Evolutionary conservation across 768 basidiomycete species (phyloP), one percentile per base, ranked within the genome.

Genomic region (Gloeopeniophorella convolvens): DNA sequence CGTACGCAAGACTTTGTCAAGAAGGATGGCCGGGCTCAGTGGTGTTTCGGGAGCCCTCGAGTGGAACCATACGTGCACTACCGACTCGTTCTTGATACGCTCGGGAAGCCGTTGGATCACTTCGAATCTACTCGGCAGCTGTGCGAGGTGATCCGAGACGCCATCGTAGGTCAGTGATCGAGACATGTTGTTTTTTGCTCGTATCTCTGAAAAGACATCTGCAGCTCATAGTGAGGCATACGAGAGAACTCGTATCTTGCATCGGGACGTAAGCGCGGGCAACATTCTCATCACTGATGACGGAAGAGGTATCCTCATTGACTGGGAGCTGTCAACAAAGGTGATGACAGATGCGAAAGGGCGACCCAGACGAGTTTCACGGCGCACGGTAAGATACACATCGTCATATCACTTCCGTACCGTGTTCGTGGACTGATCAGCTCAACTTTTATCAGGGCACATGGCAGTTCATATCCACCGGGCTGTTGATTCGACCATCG

Each of bases 381-480:
- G 23, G n/a, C n/a, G n/a, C n/a, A 49, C 40, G 23, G 48, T 49
- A 21, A 5, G 30, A 3, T 18, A n/a, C 28, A 20, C n/a, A n/a
- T 1, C 35, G 4, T 26, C 15, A 21, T n/a, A 21, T 21, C 10
- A 4, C 16, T 47, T 5, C 6, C 26, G 12, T 5, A 21, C 6
- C 5, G n/a, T 13, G 4, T 5, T 11, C 26, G 13, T 5, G 26
- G 7, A 23, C 6, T 21, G 10, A 30, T n/a, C n/a, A n/a, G n/a
- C n/a, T n/a, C n/a, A 13, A 36, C 18, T 24, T 5, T 4, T 13
- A 16, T 13, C 30, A 59, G 58, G 54, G 58, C 1, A 59, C 58
- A 16, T 56, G 54, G 58, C 58, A 56, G 42, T 59, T 42, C 46
- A 47, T 50, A 48, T 49, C 51, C 0, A 54, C 50, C 7, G 31